Base-by-base conservation (phyloP, 805 yeast genomes). In the Candida yuanshanica region DNA sequence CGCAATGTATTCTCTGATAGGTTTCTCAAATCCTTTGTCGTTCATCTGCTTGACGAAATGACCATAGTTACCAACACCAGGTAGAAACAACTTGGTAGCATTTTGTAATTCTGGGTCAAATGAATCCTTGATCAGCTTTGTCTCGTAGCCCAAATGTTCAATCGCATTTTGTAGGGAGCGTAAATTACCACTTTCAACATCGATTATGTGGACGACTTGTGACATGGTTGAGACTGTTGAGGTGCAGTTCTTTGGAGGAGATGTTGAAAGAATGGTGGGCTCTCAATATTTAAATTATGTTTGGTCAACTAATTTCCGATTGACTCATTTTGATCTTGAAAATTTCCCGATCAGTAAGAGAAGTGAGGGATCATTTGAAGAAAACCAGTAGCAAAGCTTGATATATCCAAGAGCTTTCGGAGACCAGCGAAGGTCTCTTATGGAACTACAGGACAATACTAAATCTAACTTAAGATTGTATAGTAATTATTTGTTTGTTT, bases 41-140 rank as follows among this genome's bases (percentile, higher is more conserved):
- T 69, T 70, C 35, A 93, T 62, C 51, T 83, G 79, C 39, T 76
- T 77, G 46, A 90, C 89, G 59, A 91, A 90, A 60, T 93, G 98
- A 35, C 96, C 99, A 62, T 78, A 95, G 59, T 89, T 91, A 11
- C 99, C 99, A 14, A 93, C 99, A 21, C 99, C 99, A 7, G 99
- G 99, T 20, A 93, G 72, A 44, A 93, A 73, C 46, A 93, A 68
- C 52, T 69, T 63, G 7, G 62, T 66, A 34, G 85, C 84, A 10
- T 68, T 64, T 46, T 42, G 72, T 21, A 59, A 49, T 27, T 61
- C 63, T 41, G 80, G 78, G 42, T 84, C 88, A 6, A 64, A 60
- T 14, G 81, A 75, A 43, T 75, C 66, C 44, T 70, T 76, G 52
- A 90, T 73, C 54, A 82, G 74, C 33, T 68, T 64, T 4, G 84